A percentile compares a stretch with the other conserved stretches of the same genome.
Conservation (phyloP, 768 basidiomycete genomes). For the Tylopilus intermedius region DNA sequence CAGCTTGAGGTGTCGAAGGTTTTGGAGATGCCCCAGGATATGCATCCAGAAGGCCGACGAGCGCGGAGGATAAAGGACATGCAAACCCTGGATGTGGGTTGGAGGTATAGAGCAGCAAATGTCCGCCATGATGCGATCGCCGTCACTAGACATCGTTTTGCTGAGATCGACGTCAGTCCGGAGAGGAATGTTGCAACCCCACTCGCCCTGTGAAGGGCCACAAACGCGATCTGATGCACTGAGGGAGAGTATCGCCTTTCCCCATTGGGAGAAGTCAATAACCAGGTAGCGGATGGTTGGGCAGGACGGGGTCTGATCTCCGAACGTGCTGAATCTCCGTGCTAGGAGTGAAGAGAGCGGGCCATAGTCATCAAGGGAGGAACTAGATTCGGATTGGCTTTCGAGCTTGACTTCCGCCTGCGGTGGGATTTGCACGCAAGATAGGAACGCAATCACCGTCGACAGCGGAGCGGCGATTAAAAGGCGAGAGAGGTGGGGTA, state of each 20-base stretch:
- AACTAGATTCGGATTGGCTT: neutral
- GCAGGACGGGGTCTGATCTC: neutral
- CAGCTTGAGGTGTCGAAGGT: neutral
- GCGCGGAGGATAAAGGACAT: neutral
- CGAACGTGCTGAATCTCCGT: neutral
- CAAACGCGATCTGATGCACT: neutral
- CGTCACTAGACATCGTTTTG: neutral
- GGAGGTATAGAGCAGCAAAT: neutral
- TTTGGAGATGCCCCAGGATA: neutral
- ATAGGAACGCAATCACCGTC: neutral
- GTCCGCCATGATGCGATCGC: neutral
- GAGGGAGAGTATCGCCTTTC: neutral
- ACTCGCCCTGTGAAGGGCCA: neutral
- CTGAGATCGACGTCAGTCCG: neutral
- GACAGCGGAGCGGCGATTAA: neutral
- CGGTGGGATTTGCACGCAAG: constrained; percentile 1
- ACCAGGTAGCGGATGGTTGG: neutral
- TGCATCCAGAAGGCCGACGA: neutral
- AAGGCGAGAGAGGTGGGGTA: constrained; percentile 7
- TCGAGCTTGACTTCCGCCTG: neutral
- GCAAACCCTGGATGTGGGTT: neutral
- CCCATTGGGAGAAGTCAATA: neutral
- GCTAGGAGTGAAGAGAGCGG: neutral
- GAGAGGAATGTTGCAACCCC: neutral
- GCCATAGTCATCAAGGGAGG: neutral